A percentile compares a stretch with the other conserved stretches of the same genome.
Conservation (phyloP, 2,329 filamentous ascomycete genomes). For the Cryoendolithus antarcticus region DNA sequence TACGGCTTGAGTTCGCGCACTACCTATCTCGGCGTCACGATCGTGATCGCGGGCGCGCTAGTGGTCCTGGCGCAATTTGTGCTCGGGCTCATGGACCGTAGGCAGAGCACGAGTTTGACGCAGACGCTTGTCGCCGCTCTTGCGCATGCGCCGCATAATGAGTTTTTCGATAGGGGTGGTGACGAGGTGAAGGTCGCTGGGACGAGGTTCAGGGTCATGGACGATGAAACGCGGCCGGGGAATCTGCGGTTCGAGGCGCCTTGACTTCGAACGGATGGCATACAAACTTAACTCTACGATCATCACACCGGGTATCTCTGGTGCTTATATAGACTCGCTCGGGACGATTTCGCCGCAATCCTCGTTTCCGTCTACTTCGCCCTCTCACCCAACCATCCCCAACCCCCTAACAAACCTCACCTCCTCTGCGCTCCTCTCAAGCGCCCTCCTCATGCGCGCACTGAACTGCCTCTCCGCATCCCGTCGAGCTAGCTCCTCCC, state of each 20-base stretch:
- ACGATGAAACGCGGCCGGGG: no score
- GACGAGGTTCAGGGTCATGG: slow-evolving; percentile 5
- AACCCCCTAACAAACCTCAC: slow-evolving; percentile 60
- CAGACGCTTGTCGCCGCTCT: slow-evolving; percentile 15
- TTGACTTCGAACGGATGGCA: no score
- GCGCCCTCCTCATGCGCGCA: slow-evolving; percentile 59
- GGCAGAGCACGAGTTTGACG: slow-evolving; percentile 7
- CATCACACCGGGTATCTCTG: no score
- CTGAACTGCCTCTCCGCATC: slow-evolving; percentile 49
- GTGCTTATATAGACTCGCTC: no score
- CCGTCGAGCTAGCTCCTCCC: slow-evolving; percentile 39
- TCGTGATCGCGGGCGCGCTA: slow-evolving; percentile 8
- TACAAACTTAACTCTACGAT: no score
- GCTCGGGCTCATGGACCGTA: slow-evolving; percentile 9
- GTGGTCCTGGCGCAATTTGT: slow-evolving; percentile 12
- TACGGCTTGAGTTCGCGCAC: slow-evolving; percentile 14
- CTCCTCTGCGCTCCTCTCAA: slow-evolving; percentile 69
- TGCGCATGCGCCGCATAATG: slow-evolving; percentile 11
- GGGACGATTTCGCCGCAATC: no score
- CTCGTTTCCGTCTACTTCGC: no score
- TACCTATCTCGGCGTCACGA: slow-evolving; percentile 10
- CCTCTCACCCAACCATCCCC: slow-evolving; percentile 30
- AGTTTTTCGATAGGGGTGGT: slow-evolving; percentile 10
- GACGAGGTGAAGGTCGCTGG: slow-evolving; percentile 10
- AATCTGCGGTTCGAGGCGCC: no score